These are phyloP conservation scores for Trifolium subterraneum DNA, from an alignment of 306 rosid genomes.

Conservation along the genomic window DNA sequence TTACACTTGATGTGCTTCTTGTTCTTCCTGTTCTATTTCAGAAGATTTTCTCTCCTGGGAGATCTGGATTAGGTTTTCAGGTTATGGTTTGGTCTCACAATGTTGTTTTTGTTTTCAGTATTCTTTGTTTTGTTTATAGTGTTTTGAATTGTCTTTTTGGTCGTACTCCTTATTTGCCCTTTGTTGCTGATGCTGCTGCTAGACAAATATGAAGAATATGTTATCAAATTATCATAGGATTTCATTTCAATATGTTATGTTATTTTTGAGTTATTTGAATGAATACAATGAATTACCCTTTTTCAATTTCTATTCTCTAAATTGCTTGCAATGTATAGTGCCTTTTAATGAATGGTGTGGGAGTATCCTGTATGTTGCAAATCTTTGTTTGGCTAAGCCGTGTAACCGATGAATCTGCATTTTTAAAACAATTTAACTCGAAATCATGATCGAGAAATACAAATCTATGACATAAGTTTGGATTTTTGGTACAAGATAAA, in stretches of 20 bases:
- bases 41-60: constrained; percentile 70
- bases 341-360: background rate
- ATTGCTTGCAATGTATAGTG: background rate
- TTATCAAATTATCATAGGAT: too few relatives aligned
- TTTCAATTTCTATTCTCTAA: background rate
- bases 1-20: constrained; percentile 79
- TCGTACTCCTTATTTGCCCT: constrained; percentile 73
- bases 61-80: constrained; percentile 59
- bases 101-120: constrained; percentile 61
- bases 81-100: constrained; percentile 63
- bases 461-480: too few relatives aligned
- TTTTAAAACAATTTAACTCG: background rate
- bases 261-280: background rate
- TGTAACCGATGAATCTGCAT: background rate
- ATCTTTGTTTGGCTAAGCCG: background rate
- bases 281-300: background rate
- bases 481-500: too few relatives aligned
- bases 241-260: background rate
- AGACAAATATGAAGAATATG: constrained; percentile 66
- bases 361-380: background rate
- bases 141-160: constrained; percentile 65
- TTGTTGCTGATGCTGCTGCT: constrained; percentile 88
- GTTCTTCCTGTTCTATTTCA: constrained; percentile 74
- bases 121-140: constrained; percentile 68
- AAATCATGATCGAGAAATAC: background rate